A percentile compares a stretch with the other conserved stretches of the same genome.
phyloP scores from a whole-genome alignment of 228 moss, liverwort and hornwort genomes.

The Sphagnum magellanicum region DNA sequence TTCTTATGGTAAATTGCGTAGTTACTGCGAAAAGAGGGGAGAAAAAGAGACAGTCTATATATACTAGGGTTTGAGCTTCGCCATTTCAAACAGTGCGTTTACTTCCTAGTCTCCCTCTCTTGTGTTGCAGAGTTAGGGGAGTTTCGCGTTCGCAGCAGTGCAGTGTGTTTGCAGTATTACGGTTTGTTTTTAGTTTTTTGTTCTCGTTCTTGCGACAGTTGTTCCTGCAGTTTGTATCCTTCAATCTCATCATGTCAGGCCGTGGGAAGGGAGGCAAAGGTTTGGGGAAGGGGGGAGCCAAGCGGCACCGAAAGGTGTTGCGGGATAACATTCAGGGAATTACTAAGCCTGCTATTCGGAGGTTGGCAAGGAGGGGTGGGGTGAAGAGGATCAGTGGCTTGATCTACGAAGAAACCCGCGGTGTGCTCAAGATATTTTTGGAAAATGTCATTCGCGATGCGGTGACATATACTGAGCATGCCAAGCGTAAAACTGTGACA shows the following conservation, averaged over 20 bases:
- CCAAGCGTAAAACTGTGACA: slow-evolving; percentile 23
- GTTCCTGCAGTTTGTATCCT: too few species aligned
- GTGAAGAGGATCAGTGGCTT: slow-evolving; percentile 32
- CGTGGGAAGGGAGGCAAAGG: slow-evolving; percentile 33
- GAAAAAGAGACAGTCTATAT: too few species aligned
- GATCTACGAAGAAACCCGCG: slow-evolving; percentile 22
- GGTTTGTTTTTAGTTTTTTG: too few species aligned
- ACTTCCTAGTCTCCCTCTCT: too few species aligned
- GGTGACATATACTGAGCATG: slow-evolving; percentile 14
- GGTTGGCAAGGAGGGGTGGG: slow-evolving; percentile 21
- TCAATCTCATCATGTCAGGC: slow-evolving; percentile 11
- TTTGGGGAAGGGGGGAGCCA: slow-evolving; percentile 32
- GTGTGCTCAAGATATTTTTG: slow-evolving; percentile 17
- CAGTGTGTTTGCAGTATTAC: too few species aligned
- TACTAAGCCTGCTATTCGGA: slow-evolving; percentile 27
- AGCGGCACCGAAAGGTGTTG: slow-evolving; percentile 37
- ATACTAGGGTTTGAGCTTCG: too few species aligned
- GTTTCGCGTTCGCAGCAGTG: too few species aligned
- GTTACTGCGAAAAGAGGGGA: too few species aligned
- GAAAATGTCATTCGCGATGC: slow-evolving; percentile 20
- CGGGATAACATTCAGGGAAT: slow-evolving; percentile 22
- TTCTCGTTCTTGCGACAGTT: too few species aligned
- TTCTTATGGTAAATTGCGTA: too few species aligned
- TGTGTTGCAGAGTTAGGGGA: fast-evolving
- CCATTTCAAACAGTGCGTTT: too few species aligned